phyloP scores from a whole-genome alignment of 306 rosid species.

The Trifolium dubium region DNA sequence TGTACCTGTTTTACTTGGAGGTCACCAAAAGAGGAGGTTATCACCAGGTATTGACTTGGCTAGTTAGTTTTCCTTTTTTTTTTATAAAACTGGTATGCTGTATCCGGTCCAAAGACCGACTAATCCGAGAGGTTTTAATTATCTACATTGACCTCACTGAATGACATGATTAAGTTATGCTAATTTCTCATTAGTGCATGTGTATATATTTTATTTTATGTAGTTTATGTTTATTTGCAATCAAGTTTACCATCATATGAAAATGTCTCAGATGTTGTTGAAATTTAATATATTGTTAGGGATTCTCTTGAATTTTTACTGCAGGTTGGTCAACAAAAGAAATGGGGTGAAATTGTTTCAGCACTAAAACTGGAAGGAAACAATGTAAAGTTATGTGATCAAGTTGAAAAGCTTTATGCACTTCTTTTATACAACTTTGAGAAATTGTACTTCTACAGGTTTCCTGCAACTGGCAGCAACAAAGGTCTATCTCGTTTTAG shows the following conservation, averaged over 20 bases:
- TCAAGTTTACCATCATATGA: not conserved
- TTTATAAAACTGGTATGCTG: too few relatives aligned
- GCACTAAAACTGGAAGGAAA: conserved; percentile 50
- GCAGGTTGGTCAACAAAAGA: conserved; percentile 47
- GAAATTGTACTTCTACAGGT: conserved; percentile 48
- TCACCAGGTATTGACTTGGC: conserved; percentile 36
- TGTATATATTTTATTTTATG: not conserved
- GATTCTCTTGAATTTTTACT: not conserved
- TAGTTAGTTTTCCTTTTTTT: too few relatives aligned
- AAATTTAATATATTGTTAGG: conserved; percentile 6
- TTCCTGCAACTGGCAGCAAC: conserved; percentile 24
- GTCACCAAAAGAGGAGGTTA: conserved; percentile 58
- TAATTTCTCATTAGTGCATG: conserved; percentile 12
- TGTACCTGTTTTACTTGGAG: conserved; percentile 55
- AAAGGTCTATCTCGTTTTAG: conserved; percentile 28
- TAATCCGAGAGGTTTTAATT: too few relatives aligned
- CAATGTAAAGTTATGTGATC: conserved; percentile 37
- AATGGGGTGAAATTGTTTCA: conserved; percentile 53
- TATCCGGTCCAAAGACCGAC: too few relatives aligned
- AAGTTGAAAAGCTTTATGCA: conserved; percentile 48
- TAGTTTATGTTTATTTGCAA: conserved; percentile 13
- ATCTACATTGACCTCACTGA: conserved; percentile 4
- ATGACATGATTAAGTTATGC: not conserved
- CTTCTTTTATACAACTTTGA: conserved; percentile 47
- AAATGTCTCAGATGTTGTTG: not conserved